Conservation (phyloP, 2,329 filamentous ascomycete genomes). For the Ceratocystis cacaofunesta region DNA sequence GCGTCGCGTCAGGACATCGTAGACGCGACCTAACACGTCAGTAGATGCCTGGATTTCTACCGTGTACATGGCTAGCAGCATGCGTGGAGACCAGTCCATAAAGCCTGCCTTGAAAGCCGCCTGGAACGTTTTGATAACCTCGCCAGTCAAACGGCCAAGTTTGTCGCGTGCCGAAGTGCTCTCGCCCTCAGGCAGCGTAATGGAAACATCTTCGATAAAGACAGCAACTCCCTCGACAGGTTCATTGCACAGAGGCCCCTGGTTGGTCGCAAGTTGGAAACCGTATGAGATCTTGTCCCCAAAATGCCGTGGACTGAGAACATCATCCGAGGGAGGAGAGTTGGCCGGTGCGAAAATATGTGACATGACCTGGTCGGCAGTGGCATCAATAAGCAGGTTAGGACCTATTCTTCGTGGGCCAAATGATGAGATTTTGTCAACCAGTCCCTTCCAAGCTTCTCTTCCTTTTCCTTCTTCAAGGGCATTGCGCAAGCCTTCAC, state of each 20-base stretch:
- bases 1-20: slow-evolving; percentile 91
- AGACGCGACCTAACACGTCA: slow-evolving; percentile 88
- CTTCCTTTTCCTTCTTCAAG: slow-evolving; percentile 59
- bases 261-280: slow-evolving; percentile 80
- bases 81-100: slow-evolving; percentile 88
- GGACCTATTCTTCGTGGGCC: slow-evolving; percentile 73
- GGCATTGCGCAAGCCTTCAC: slow-evolving; percentile 49
- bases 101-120: slow-evolving; percentile 73
- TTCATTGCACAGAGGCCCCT: slow-evolving; percentile 84
- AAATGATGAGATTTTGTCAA: slow-evolving; percentile 78
- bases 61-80: slow-evolving; percentile 93
- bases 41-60: slow-evolving; percentile 95
- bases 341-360: slow-evolving; percentile 43
- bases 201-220: slow-evolving; percentile 64
- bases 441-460: slow-evolving; percentile 61
- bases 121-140: slow-evolving; percentile 80
- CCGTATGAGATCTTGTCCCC: slow-evolving; percentile 84
- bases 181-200: slow-evolving; percentile 41
- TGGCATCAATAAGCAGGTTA: slow-evolving; percentile 75
- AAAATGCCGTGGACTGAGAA: slow-evolving; percentile 51
- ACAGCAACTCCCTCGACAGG: slow-evolving; percentile 88
- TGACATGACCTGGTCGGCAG: slow-evolving; percentile 53
- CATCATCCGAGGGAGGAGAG: slow-evolving; percentile 31
- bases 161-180: slow-evolving; percentile 30
- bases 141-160: slow-evolving; percentile 71